Percentiles rank a stretch among this genome's conserved stretches.
Evolutionary conservation across 805 yeast species (phyloP).

Genomic region (Zygotorulaspora chibaensis): DNA sequence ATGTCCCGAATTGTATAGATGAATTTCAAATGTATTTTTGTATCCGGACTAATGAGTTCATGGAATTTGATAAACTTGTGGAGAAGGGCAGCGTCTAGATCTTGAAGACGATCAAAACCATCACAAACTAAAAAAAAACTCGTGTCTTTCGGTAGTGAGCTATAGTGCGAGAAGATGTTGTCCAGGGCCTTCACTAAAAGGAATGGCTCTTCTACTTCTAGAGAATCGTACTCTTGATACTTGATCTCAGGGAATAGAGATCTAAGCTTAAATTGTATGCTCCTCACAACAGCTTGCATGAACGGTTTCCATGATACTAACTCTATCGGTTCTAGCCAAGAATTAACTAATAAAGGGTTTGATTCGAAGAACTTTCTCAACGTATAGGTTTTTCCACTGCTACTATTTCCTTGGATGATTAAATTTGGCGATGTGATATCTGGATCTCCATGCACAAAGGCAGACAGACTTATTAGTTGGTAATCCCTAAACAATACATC

Average conservation of each 20-base stretch:
- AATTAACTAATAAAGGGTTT: slow-evolving; percentile 15
- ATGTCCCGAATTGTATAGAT: slow-evolving; percentile 25
- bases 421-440: slow-evolving; percentile 24
- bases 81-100: slow-evolving; percentile 29
- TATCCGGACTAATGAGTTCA: slow-evolving; percentile 20
- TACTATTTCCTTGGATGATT: slow-evolving; percentile 28
- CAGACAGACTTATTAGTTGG: slow-evolving; percentile 20
- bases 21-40: slow-evolving; percentile 24
- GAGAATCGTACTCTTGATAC: slow-evolving; percentile 21
- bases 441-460: slow-evolving; percentile 23
- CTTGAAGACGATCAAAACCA: slow-evolving; percentile 33
- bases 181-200: slow-evolving; percentile 25
- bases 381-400: slow-evolving; percentile 31
- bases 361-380: slow-evolving; percentile 18
- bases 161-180: slow-evolving; percentile 13
- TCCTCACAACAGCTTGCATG: slow-evolving; percentile 29
- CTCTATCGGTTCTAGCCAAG: slow-evolving; percentile 28
- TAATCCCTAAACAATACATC: slow-evolving; percentile 24
- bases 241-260: slow-evolving; percentile 13
- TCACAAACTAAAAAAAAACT: slow-evolving; percentile 27
- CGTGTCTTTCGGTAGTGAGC: slow-evolving; percentile 4
- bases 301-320: slow-evolving; percentile 34
- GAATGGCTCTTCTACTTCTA: slow-evolving; percentile 31
- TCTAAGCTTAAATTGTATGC: slow-evolving; percentile 19
- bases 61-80: slow-evolving; percentile 26